Conservation (phyloP, 2,329 filamentous ascomycete species). For the Dactylellina parvicollis region DNA sequence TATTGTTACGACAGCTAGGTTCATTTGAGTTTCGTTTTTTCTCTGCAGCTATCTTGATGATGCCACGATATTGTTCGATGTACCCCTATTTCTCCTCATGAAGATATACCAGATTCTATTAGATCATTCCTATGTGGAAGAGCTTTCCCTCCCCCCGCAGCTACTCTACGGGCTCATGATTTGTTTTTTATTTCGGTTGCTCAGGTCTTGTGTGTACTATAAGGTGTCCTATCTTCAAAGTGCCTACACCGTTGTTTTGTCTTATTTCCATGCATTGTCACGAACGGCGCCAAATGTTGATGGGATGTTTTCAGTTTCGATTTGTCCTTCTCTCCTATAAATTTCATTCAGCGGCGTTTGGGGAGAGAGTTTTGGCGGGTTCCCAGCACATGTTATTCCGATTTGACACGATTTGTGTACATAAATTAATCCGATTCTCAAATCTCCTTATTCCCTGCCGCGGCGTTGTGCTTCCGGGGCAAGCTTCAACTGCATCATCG, state of each 20-base stretch:
- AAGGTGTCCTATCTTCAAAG: conserved; percentile 25
- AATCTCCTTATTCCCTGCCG: too few species aligned
- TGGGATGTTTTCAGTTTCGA: conserved; percentile 39
- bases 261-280: conserved; percentile 38
- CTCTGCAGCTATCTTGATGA: conserved; percentile 2
- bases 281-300: conserved; percentile 47
- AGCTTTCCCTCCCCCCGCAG: background rate
- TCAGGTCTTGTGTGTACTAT: conserved; percentile 31
- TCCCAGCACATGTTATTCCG: background rate
- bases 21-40: background rate
- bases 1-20: background rate
- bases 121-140: conserved; percentile 7
- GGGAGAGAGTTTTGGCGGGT: conserved; percentile 20
- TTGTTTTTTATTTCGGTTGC: background rate
- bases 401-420: conserved; percentile 38
- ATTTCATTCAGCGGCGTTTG: conserved; percentile 42
- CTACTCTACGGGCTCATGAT: conserved; percentile 6
- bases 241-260: conserved; percentile 35
- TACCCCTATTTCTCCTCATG: conserved; percentile 4
- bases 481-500: conserved; percentile 44
- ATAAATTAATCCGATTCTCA: conserved; percentile 21
- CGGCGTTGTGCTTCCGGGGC: background rate
- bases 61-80: conserved; percentile 16
- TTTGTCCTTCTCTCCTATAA: conserved; percentile 4
- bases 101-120: conserved; percentile 25